Base-by-base conservation (phyloP, 2,329 filamentous ascomycete genomes). In the Diaporthe longicolla region DNA sequence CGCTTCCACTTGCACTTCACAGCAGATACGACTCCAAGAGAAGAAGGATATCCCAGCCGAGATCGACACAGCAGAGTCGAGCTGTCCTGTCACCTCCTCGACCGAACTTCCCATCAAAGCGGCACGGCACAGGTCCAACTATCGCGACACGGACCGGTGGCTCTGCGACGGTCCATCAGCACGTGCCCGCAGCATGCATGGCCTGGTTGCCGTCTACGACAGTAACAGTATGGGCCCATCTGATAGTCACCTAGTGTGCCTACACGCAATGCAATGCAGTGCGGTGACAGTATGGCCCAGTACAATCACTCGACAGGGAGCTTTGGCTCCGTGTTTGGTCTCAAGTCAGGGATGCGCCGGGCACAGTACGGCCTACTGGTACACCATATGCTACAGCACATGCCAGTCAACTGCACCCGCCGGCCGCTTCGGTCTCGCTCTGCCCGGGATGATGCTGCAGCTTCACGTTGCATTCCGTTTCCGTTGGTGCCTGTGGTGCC, bases 391-490 rank as follows among this genome's bases (percentile, higher is more conserved):
- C 43, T 50, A 37, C 11, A 43, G 17, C 61, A 66, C 61, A 52
- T 66, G 61, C 63, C 45, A 52, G 21, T 24, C 13, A 29, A 40
- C 45, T 48, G 40, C 59, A 48, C 59, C 40, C 40, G 59, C 40
- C 40, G 43, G 35, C 37, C 29, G 54, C 54, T 10, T 71, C 69
- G 69, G 45, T 63, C 43, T 71, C 69, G 69, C 50, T 71, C 40
- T 71, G 57, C 57, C 57, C 17, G 32, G 48, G 57, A 37, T 48
- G 26, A 24, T 48, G 55, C 69, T 71, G 69, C 69, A 71, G 29
- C 11, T 26, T 52, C 55, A 71, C 52, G 69, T 71, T 71, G 43
- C 55, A 61, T 61, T 52, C 69, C 69, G 69, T 57, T 52, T 71
- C 69, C 69, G 43, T 71, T 40, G 54, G 48, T 43, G 40, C 40